These are phyloP conservation scores for Skeletonema potamos DNA, from an alignment of 108 stramenopile species.

Conservation along the genomic window DNA sequence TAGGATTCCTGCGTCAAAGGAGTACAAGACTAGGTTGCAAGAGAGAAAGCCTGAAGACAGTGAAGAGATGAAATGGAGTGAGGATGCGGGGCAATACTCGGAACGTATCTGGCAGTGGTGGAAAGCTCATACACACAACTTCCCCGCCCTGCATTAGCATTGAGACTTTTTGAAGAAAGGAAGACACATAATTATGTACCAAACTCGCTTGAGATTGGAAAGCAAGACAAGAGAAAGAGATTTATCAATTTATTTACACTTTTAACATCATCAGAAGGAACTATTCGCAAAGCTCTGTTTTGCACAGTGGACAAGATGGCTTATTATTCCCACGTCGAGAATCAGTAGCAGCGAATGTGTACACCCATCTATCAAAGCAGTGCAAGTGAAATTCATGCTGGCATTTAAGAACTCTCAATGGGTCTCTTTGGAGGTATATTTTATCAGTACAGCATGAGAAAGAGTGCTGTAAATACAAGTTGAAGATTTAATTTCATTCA, in stretches of 20 bases:
- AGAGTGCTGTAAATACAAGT: not conserved
- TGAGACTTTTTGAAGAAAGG: no score
- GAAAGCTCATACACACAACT: no score
- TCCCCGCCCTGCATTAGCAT: no score
- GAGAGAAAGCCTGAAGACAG: no score
- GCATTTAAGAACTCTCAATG: constrained; percentile 23
- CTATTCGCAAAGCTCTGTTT: constrained; percentile 3
- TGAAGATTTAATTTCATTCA: not conserved
- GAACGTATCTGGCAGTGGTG: no score
- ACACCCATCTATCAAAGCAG: constrained; percentile 46
- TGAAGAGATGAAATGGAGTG: no score
- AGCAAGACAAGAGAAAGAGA: no score
- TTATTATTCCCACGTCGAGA: constrained; percentile 17
- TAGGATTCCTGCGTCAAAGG: no score
- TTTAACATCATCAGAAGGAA: not conserved
- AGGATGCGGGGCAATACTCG: no score
- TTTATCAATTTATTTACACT: not conserved
- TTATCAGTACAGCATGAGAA: not conserved
- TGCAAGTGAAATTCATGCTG: constrained; percentile 43
- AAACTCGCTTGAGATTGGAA: no score
- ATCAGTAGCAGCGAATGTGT: constrained; percentile 38
- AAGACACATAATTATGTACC: no score
- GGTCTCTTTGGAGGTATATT: constrained; percentile 7
- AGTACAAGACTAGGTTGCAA: no score
- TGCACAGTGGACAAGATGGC: constrained; percentile 40